Conservation (phyloP, 164 flowering plant species). For the Buxus sempervirens region DNA sequence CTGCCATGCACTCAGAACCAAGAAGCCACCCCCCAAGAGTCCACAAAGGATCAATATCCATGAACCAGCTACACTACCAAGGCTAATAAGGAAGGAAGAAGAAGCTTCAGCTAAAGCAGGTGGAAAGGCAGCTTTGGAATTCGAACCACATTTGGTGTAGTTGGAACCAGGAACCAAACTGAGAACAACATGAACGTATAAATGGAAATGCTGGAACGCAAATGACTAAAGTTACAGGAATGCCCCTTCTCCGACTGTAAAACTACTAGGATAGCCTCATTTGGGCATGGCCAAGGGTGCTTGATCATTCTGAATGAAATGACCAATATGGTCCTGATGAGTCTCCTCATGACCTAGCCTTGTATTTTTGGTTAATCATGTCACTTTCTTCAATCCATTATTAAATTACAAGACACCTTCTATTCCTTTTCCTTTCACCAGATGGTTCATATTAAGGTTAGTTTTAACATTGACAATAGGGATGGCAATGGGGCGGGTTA, state of each 20-base stretch:
- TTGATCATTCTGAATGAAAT: not conserved
- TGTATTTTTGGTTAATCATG: too few relatives aligned
- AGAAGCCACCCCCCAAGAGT: slow-evolving; percentile 65
- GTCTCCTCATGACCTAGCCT: too few relatives aligned
- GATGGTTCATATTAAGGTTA: too few relatives aligned
- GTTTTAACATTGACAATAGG: too few relatives aligned
- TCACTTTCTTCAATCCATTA: too few relatives aligned
- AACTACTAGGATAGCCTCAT: not conserved
- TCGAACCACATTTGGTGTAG: slow-evolving; percentile 36
- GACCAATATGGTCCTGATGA: not conserved
- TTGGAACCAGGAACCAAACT: slow-evolving; percentile 19
- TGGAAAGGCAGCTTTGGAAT: slow-evolving; percentile 40
- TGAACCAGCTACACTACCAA: slow-evolving; percentile 48
- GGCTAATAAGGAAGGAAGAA: slow-evolving; percentile 19
- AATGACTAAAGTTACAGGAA: slow-evolving; percentile 7
- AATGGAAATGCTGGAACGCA: slow-evolving; percentile 16
- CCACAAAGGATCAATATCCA: slow-evolving; percentile 84
- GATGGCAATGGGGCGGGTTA: too few relatives aligned
- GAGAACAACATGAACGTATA: slow-evolving; percentile 16
- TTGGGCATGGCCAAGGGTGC: not conserved
- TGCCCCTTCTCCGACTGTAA: slow-evolving; percentile 5
- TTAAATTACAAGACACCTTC: too few relatives aligned
- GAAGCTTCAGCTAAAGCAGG: slow-evolving; percentile 40
- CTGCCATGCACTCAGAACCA: slow-evolving; percentile 67
- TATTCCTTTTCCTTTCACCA: too few relatives aligned